Percentiles rank a stretch among this genome's conserved stretches.
These are phyloP conservation scores for Thermothelomyces thermophilus DNA, from an alignment of 2,329 filamentous ascomycete genomes.

Conservation along the genomic window DNA sequence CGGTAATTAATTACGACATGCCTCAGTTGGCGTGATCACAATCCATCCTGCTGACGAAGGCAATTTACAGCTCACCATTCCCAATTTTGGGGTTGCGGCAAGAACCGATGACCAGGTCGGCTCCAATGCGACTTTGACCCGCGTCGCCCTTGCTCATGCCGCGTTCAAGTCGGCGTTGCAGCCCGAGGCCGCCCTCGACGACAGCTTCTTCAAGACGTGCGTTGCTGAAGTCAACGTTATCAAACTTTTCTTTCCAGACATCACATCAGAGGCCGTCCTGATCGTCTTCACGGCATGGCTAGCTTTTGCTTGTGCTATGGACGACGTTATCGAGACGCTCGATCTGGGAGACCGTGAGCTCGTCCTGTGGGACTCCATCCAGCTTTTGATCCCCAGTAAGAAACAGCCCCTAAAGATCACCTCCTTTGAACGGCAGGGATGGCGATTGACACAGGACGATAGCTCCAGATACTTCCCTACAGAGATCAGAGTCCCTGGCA, in stretches of 20 bases:
- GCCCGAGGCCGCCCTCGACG: background rate
- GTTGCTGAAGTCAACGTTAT: conserved; percentile 14
- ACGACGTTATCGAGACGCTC: conserved; percentile 15
- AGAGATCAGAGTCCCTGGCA: background rate
- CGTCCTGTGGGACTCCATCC: conserved; percentile 6
- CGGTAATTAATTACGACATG: background rate
- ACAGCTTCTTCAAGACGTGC: conserved; percentile 10
- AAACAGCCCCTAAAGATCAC: background rate
- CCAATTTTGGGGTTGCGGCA: conserved; percentile 4
- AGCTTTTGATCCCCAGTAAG: conserved; percentile 3
- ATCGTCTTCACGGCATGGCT: conserved; percentile 17
- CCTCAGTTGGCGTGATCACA: background rate
- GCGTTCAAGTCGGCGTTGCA: conserved; percentile 9
- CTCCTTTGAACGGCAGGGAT: too few relatives aligned
- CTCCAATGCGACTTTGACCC: background rate
- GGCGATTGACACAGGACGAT: background rate
- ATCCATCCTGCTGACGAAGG: background rate
- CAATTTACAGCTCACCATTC: conserved; percentile 8
- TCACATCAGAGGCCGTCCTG: conserved; percentile 1
- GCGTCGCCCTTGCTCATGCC: conserved; percentile 7
- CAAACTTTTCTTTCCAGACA: conserved; percentile 17
- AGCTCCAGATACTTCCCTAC: background rate
- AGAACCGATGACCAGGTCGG: background rate
- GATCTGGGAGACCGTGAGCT: background rate
- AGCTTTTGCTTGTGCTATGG: conserved; percentile 15